A percentile compares a stretch with the other conserved stretches of the same genome.
Conservation (phyloP, 1,284 basidiomycete genomes). For the Athelia sp. region DNA sequence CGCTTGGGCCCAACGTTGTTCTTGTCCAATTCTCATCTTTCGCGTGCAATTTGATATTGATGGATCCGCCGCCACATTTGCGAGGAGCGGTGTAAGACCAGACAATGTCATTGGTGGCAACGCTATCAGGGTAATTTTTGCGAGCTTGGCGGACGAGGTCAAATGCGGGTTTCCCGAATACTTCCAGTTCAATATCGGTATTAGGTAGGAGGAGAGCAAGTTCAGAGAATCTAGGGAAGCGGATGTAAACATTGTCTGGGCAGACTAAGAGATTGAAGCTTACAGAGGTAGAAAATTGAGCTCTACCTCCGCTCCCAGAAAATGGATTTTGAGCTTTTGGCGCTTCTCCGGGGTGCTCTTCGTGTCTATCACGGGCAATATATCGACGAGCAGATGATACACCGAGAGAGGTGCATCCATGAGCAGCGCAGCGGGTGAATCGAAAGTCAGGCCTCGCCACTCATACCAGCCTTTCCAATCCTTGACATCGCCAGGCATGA, state of each 20-base stretch:
- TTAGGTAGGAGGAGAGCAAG: slow-evolving; percentile 33
- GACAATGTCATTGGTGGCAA: slow-evolving; percentile 20
- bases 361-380: slow-evolving; percentile 24
- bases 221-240: slow-evolving; percentile 30
- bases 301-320: slow-evolving; percentile 33
- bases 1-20: background rate
- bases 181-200: slow-evolving; percentile 31
- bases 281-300: slow-evolving; percentile 38
- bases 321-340: slow-evolving; percentile 28
- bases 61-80: slow-evolving; percentile 24
- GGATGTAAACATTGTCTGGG: background rate
- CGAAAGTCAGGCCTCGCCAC: slow-evolving; percentile 31
- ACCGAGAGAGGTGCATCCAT: slow-evolving; percentile 33
- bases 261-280: slow-evolving; percentile 12
- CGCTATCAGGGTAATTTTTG: slow-evolving; percentile 18
- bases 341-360: slow-evolving; percentile 12
- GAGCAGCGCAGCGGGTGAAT: slow-evolving; percentile 35
- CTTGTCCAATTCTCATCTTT: slow-evolving; percentile 7
- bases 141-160: slow-evolving; percentile 21
- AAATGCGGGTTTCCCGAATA: slow-evolving; percentile 30
- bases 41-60: slow-evolving; percentile 25
- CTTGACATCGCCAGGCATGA: slow-evolving; percentile 7
- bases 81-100: slow-evolving; percentile 28
- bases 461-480: slow-evolving; percentile 37
- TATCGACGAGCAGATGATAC: slow-evolving; percentile 27